These are phyloP conservation scores for Exophiala bonariae DNA, from an alignment of 2,329 filamentous ascomycete genomes.

Conservation along the genomic window DNA sequence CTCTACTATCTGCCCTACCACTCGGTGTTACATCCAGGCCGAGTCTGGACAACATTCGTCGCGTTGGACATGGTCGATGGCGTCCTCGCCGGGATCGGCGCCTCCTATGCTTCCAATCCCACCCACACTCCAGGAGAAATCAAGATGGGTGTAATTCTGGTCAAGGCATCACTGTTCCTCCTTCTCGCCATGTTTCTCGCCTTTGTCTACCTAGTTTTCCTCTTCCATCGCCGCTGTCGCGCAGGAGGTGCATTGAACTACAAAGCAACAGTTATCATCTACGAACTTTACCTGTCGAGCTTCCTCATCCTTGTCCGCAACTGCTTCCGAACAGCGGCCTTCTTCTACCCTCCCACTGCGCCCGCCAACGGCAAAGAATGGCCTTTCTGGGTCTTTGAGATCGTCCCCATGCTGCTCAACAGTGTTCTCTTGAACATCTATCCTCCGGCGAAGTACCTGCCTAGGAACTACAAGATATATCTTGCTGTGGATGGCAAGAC, in stretches of 20 bases:
- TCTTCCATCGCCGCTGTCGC: slow-evolving; percentile 47
- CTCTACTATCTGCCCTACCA: slow-evolving; percentile 52
- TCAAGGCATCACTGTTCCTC: slow-evolving; percentile 52
- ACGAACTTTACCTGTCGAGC: slow-evolving; percentile 39
- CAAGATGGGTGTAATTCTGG: slow-evolving; percentile 45
- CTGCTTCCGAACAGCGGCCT: slow-evolving; percentile 56
- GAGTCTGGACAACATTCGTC: slow-evolving; percentile 61
- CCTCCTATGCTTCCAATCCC: slow-evolving; percentile 19
- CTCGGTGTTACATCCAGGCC: slow-evolving; percentile 53
- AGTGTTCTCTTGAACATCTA: slow-evolving; percentile 53
- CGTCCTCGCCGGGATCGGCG: slow-evolving; percentile 50
- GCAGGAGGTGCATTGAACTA: slow-evolving; percentile 40
- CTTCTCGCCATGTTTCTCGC: slow-evolving; percentile 51
- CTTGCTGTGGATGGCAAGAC: slow-evolving; percentile 53
- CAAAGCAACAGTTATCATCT: slow-evolving; percentile 46
- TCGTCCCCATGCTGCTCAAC: slow-evolving; percentile 52
- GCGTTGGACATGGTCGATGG: slow-evolving; percentile 52
- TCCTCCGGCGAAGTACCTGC: slow-evolving; percentile 52
- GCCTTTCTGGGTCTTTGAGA: slow-evolving; percentile 58
- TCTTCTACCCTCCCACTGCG: slow-evolving; percentile 37
- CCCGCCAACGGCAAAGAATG: slow-evolving; percentile 44
- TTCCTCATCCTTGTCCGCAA: slow-evolving; percentile 45
- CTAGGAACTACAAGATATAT: slow-evolving; percentile 51
- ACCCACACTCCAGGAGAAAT: slow-evolving; percentile 35
- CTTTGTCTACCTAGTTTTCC: slow-evolving; percentile 49